Base-by-base conservation (phyloP, 352 stramenopile genomes). In the Thraustotheca clavata region DNA sequence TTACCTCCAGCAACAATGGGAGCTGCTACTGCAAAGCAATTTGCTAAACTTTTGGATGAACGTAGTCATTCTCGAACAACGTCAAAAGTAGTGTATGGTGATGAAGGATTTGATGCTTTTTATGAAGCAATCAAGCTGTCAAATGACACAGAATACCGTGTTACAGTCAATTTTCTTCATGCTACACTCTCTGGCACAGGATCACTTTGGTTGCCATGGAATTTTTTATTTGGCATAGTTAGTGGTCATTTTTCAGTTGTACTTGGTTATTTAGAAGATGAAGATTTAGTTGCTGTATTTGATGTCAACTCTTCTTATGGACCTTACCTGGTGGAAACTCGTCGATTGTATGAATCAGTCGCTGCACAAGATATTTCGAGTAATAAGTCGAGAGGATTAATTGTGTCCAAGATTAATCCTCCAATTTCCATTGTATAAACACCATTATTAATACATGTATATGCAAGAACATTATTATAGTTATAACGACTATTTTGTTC, bases 161-260 rank as follows among this genome's bases (percentile, higher is more conserved):
- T 62, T 29, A 41, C 55, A 18, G 20, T 62, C 31, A 62, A 65
- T 33, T 65, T 65, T 33, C 24, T 65, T 8, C 57, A 65, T 24
- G 35, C 57, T 1, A 43, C 57, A 18, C 27, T 65, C 14, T 65
- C 46, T 34, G 36, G 57, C 38, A 65, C 34, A 46, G 57, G 57
- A 9, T 46, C 36, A 20, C 27, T 31, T n/a, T 65, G 26, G 12
- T 22, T 65, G 24, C 36, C 57, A 12, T 43, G 24, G 22, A 43
- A 54, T 32, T 9, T 54, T 9, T 22, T 54, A 18, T 6, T 47
- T n/a, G 57, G 35, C 4, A 27, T 65, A 20, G 12, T 65, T 9
- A 43, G 57, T 5, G 57, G 57, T 11, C 57, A 65, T n/a, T 65
- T 55, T 26, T 52, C 57, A 40, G 46, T 47, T 26, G 20, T 65